phyloP scores from a whole-genome alignment of 768 basidiomycete genomes.

The Pleurotus pulmonarius region DNA sequence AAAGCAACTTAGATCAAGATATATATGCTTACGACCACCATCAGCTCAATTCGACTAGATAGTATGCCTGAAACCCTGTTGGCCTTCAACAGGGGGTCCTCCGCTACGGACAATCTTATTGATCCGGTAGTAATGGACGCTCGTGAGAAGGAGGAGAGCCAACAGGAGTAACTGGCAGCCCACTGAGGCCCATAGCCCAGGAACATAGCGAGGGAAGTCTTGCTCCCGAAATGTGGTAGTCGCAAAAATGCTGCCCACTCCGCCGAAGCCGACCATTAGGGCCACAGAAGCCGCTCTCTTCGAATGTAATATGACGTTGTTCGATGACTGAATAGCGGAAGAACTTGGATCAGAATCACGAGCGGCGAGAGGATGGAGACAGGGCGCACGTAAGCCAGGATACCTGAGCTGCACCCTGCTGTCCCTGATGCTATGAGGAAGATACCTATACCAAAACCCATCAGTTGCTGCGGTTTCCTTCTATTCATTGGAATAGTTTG shows the following conservation, averaged over 20 bases:
- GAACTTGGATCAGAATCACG: background rate
- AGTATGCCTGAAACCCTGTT: slow-evolving; percentile 38
- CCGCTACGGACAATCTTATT: slow-evolving; percentile 28
- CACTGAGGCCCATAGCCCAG: slow-evolving; percentile 44
- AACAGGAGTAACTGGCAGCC: slow-evolving; percentile 40
- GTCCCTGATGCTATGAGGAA: slow-evolving; percentile 44
- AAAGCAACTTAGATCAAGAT: too few species aligned
- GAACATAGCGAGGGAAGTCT: slow-evolving; percentile 42
- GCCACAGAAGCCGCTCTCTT: slow-evolving; percentile 47
- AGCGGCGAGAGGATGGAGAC: slow-evolving; percentile 1
- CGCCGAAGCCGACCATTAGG: slow-evolving; percentile 42
- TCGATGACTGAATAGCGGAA: slow-evolving; percentile 32
- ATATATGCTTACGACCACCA: background rate
- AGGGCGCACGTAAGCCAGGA: slow-evolving; percentile 43
- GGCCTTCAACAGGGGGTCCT: slow-evolving; percentile 24
- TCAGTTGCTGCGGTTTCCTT: background rate
- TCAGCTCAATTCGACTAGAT: slow-evolving; percentile 14
- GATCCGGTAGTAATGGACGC: slow-evolving; percentile 30
- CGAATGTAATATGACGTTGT: slow-evolving; percentile 46
- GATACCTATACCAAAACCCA: slow-evolving; percentile 28
- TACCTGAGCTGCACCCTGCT: slow-evolving; percentile 40
- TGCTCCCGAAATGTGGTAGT: slow-evolving; percentile 43
- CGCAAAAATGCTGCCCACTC: slow-evolving; percentile 45
- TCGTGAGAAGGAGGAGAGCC: slow-evolving; percentile 33
- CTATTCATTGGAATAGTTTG: background rate